Evolutionary conservation across 2,329 filamentous ascomycete species (phyloP), one percentile per base, ranked within the genome.

Genomic region (Sclerotinia glacialis): DNA sequence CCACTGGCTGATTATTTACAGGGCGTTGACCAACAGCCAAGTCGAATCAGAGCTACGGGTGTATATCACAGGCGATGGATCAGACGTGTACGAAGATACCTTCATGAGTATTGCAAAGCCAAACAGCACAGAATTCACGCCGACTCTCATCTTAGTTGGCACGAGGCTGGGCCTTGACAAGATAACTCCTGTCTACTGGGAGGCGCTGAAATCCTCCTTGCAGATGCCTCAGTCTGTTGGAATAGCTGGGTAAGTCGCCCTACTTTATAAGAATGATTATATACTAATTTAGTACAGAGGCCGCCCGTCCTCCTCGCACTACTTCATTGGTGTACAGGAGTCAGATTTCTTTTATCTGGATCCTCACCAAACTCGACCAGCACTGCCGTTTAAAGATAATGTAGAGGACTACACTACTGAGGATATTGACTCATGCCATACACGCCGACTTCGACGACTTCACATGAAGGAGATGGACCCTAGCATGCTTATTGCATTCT

Each of bases 401-500:
- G 76, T 82, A 0, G 77, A 79, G 8, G 79, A 86, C 1, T 92
- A 93, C 74, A 87, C 87, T 0, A 74, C 81, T 9, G 89, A 91
- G 72, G 93, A 98, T 67, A 77, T 97, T 21, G 85, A 89, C 65
- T 90, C 90, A 0, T 97, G 92, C 74, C 94, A 99, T 76, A 98
- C 93, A 0, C 86, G 91, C 61, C 88, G 94, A 58, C 80, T 99
- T 23, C 87, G 94, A 47, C 86, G 90, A 66, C 83, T 99, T 40
- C 89, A 95, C 72, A 84, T 99, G 59, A 87, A 88, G 67, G 93
- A 98, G 75, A 95, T 99, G 91, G 95, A 99, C 74, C 95, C 95
- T 0, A 97, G 93, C 75, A 99, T 99, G 95, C 80, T 99, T 52
- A 91, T 99, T 71, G 94, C 92, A 5, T 98, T 98, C 74, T 80